Evolutionary conservation across 2,329 filamentous ascomycete genomes (phyloP).

Genomic region (Penicillium griseofulvum): DNA sequence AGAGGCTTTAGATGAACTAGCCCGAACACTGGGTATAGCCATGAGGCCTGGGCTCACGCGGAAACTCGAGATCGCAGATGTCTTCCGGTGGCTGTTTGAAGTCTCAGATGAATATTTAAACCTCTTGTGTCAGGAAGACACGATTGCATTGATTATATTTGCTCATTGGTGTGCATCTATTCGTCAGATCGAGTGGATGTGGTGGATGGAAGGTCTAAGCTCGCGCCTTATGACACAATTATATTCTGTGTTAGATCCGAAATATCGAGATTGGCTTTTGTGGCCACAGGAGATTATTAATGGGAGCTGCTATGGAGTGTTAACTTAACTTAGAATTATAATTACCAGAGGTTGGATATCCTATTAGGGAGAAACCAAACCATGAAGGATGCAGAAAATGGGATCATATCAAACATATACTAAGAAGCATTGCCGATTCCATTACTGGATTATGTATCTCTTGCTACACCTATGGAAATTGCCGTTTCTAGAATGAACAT

Average conservation of each 20-base stretch:
- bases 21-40: conserved; percentile 6
- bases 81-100: conserved; percentile 21
- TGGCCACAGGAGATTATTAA: conserved; percentile 14
- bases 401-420: background rate
- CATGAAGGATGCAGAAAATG: background rate
- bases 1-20: conserved; percentile 16
- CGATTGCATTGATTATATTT: conserved; percentile 15
- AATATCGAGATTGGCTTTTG: conserved; percentile 14
- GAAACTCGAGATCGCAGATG: conserved; percentile 18
- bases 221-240: conserved; percentile 13
- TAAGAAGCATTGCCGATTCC: no score
- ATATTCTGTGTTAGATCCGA: conserved; percentile 3
- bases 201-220: conserved; percentile 20
- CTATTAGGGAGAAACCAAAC: background rate
- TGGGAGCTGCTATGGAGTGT: background rate
- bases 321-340: background rate
- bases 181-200: conserved; percentile 20
- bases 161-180: conserved; percentile 16
- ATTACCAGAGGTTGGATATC: background rate
- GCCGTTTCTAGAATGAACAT: no score
- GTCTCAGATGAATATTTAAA: conserved; percentile 15
- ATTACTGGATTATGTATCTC: background rate
- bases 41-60: background rate
- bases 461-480: no score
- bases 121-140: conserved; percentile 1